These are phyloP conservation scores for Fusarium sp. DNA, from an alignment of 2,329 filamentous ascomycete genomes.

Conservation along the genomic window DNA sequence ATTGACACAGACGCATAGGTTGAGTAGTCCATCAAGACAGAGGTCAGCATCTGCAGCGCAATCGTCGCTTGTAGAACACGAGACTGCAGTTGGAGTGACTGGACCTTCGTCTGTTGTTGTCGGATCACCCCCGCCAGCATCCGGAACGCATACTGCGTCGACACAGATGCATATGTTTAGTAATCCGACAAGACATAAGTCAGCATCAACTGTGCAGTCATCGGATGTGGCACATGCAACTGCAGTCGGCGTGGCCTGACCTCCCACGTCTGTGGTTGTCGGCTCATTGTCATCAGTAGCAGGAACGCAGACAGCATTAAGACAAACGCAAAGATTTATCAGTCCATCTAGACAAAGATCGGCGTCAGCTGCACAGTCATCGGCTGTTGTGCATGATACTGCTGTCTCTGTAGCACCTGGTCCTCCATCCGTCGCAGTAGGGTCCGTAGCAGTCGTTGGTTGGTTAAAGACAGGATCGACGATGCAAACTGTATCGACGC, in stretches of 20 bases:
- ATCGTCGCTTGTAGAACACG: neutral
- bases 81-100: neutral
- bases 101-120: neutral
- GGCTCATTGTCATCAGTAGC: neutral
- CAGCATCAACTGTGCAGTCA: neutral
- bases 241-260: neutral
- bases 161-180: constrained; percentile 11
- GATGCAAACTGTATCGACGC: neutral
- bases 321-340: constrained; percentile 3
- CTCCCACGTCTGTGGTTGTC: neutral
- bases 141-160: neutral
- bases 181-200: constrained; percentile 1
- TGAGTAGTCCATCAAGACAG: constrained; percentile 5
- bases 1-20: constrained; percentile 6
- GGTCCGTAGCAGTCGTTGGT: too few species aligned
- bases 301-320: neutral
- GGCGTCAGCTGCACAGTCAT: neutral
- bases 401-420: too few species aligned
- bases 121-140: neutral
- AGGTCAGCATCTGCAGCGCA: neutral
- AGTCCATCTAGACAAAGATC: neutral
- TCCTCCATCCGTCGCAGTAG: too few species aligned
- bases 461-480: too few species aligned
- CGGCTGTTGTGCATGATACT: neutral
- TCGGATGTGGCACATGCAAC: neutral